Base-by-base conservation (phyloP, 2,329 filamentous ascomycete species). In the Coniochaeta pulveracea region DNA sequence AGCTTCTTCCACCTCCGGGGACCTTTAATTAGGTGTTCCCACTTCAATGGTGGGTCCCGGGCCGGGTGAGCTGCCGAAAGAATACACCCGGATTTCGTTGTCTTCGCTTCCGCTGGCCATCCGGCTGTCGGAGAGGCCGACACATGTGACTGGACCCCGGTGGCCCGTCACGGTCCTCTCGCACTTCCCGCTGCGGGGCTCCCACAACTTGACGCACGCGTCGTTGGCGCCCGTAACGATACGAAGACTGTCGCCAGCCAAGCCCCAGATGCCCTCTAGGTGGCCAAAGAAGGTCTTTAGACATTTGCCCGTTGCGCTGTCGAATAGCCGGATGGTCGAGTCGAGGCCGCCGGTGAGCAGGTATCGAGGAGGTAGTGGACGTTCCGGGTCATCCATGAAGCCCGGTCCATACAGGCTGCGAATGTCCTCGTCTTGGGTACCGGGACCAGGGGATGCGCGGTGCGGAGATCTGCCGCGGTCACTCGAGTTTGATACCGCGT, bases 261-360 rank as follows among this genome's bases (percentile, higher is more conserved):
- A 67, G 5, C 84, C 82, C 91, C 91, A 98, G 14, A 98, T 81
- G 19, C 91, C 91, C 55, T 98, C 91, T 15, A 98, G 73, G 49
- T 98, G 91, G 0, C 91, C 91, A 52, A 96, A 98, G 64, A 95
- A 93, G 19, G 85, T 93, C 40, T 85, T 82, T 21, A 95, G 68
- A 47, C 85, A 94, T 41, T 76, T 75, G 23, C 85, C 85, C 1
- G 81, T 81, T 5, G 72, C 72, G 2, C 86, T 83, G 52, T 95
- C 85, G 89, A 91, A 98, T 14, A 96, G 69, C 9, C 89, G 80
- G 41, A 96, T 84, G 0, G 86, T 95, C 37, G 80, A 82, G 55
- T 98, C 91, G 12, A 98, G 70, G 1, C 85, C 86, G 33, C 85
- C 88, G 1, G 88, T 95, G 29, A 96, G 70, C 66, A 98, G 94